phyloP scores from a whole-genome alignment of 768 basidiomycete species.

The Serendipita sp. region DNA sequence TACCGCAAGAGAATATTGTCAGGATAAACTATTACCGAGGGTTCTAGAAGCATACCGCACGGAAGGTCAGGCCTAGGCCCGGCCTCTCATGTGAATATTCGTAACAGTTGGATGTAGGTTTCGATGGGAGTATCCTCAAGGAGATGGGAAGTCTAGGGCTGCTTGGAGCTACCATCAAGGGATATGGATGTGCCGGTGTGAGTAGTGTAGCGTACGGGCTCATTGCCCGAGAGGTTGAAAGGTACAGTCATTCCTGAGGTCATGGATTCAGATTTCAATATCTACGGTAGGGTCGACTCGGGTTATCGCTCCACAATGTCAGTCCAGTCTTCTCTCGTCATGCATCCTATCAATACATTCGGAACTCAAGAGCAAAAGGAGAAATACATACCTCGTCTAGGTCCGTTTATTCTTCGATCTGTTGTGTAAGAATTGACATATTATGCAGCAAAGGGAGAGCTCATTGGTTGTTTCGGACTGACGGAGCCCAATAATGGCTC shows the following conservation, averaged over 20 bases:
- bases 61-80: constrained; percentile 42
- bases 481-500: constrained; percentile 97
- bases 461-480: constrained; percentile 86
- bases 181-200: constrained; percentile 87
- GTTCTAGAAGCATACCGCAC: constrained; percentile 80
- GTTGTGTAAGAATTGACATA: constrained; percentile 3
- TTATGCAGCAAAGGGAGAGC: constrained; percentile 56
- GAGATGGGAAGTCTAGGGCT: constrained; percentile 91
- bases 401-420: constrained; percentile 20
- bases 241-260: constrained; percentile 27
- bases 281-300: constrained; percentile 71
- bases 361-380: constrained; percentile 83
- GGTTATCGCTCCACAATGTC: constrained; percentile 92
- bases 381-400: constrained; percentile 73
- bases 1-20: constrained; percentile 64
- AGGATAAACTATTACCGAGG: constrained; percentile 77
- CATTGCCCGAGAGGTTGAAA: constrained; percentile 84
- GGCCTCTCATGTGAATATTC: neutral
- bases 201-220: constrained; percentile 88
- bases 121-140: constrained; percentile 56
- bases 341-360: constrained; percentile 87
- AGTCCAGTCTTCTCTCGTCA: constrained; percentile 90
- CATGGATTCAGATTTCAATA: neutral
- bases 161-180: constrained; percentile 81
- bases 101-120: constrained; percentile 32